A percentile compares a stretch with the other conserved stretches of the same genome.
These are phyloP conservation scores for Dactylonectria estremocensis DNA, from an alignment of 2,329 filamentous ascomycete species.

Conservation along the genomic window DNA sequence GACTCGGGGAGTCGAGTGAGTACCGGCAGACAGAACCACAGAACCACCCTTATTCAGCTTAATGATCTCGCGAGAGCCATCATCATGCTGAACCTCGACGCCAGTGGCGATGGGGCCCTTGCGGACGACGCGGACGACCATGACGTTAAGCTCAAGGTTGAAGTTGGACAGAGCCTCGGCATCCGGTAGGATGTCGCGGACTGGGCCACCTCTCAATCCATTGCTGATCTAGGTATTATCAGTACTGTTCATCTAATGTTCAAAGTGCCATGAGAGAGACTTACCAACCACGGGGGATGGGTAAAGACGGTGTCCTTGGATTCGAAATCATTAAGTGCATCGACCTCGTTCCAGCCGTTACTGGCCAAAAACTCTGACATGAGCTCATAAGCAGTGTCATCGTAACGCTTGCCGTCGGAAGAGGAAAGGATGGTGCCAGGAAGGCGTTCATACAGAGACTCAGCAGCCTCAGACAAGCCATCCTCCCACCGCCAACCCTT, in stretches of 20 bases:
- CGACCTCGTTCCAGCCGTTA: conserved; percentile 74
- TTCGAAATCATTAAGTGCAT: conserved; percentile 71
- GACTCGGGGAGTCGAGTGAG: conserved; percentile 78
- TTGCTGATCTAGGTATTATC: conserved; percentile 66
- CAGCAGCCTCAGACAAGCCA: conserved; percentile 68
- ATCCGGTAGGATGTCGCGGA: conserved; percentile 78
- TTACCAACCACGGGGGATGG: conserved; percentile 72
- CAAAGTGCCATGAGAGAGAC: not conserved
- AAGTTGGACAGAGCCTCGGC: conserved; percentile 75
- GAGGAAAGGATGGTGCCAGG: conserved; percentile 72
- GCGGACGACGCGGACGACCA: conserved; percentile 77
- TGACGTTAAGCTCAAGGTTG: conserved; percentile 74
- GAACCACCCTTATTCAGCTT: conserved; percentile 73
- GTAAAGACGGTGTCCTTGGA: conserved; percentile 77
- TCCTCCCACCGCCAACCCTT: conserved; percentile 74
- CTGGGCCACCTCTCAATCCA: conserved; percentile 77
- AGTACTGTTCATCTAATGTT: not conserved
- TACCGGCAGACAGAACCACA: conserved; percentile 76
- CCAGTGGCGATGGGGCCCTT: conserved; percentile 73
- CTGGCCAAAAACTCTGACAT: conserved; percentile 71
- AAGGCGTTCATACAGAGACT: conserved; percentile 72
- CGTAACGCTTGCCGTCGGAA: conserved; percentile 76
- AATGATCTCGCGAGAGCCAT: conserved; percentile 69
- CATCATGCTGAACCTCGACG: conserved; percentile 73
- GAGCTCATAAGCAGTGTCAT: conserved; percentile 75